phyloP scores from a whole-genome alignment of 352 stramenopile genomes.

The Blastocystis sp. region DNA sequence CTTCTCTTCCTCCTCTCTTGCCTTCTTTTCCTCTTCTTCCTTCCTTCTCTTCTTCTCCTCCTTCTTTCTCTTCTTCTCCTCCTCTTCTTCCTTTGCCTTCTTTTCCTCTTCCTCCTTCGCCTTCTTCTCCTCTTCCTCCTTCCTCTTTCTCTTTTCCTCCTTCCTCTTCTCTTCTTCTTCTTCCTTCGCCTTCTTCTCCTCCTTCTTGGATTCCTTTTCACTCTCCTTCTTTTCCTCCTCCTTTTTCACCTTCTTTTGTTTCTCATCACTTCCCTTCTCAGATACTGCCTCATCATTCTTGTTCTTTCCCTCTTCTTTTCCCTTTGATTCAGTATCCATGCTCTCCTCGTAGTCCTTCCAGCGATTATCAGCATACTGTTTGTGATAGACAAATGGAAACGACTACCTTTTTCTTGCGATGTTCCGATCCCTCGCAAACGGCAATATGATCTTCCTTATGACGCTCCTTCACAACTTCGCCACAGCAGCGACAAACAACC shows the following conservation, averaged over 20 bases:
- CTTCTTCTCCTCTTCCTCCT: neutral
- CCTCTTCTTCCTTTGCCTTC: neutral
- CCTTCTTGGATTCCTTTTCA: neutral
- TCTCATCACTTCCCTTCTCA: neutral
- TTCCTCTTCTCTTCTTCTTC: neutral
- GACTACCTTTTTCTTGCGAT: conserved; percentile 18
- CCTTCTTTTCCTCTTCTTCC: neutral
- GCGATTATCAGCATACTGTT: conserved; percentile 34
- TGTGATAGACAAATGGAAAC: neutral
- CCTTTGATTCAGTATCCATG: neutral
- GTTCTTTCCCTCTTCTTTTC: conserved; percentile 5
- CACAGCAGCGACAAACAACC: conserved; percentile 10
- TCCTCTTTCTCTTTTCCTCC: neutral
- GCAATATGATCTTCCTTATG: conserved; percentile 31
- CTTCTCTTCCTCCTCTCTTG: neutral
- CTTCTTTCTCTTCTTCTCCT: conserved; percentile 37
- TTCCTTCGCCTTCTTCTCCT: conserved; percentile 15
- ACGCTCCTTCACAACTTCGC: conserved; percentile 22
- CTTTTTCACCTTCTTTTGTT: neutral
- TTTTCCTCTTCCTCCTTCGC: neutral
- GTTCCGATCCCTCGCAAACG: neutral
- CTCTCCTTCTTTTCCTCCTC: conserved; percentile 14
- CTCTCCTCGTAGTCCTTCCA: conserved; percentile 3
- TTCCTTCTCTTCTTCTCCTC: neutral
- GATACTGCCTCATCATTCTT: conserved; percentile 20